These are phyloP conservation scores for Houttuynia cordata DNA, from an alignment of 164 flowering plant genomes.

Conservation along the genomic window DNA sequence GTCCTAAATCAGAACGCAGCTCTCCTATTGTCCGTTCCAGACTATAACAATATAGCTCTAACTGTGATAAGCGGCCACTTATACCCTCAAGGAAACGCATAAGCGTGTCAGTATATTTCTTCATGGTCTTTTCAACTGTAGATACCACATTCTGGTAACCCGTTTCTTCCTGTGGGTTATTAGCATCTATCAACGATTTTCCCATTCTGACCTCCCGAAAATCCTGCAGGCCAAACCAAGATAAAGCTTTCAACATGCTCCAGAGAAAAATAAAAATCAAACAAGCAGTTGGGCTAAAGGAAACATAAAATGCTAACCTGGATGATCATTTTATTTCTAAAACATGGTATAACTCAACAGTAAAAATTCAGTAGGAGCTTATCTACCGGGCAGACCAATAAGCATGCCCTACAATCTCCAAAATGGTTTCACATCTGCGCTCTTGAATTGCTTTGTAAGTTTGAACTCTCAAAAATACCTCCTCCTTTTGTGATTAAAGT, in stretches of 20 bases:
- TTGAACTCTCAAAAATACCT: no score
- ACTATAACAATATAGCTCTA: slow-evolving; percentile 84
- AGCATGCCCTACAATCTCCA: no score
- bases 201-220: slow-evolving; percentile 57
- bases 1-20: slow-evolving; percentile 68
- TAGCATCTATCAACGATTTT: slow-evolving; percentile 36
- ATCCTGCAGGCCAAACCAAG: slow-evolving; percentile 36
- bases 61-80: slow-evolving; percentile 78
- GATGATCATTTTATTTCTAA: no score
- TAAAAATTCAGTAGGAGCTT: no score
- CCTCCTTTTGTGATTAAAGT: no score
- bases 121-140: slow-evolving; percentile 74
- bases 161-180: slow-evolving; percentile 61
- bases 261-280: no score
- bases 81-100: slow-evolving; percentile 92
- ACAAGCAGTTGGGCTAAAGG: no score
- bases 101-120: slow-evolving; percentile 69
- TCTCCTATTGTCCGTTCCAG: slow-evolving; percentile 85
- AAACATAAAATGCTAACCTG: no score
- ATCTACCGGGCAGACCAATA: no score
- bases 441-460: no score
- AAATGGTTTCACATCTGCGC: no score
- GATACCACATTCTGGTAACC: slow-evolving; percentile 41
- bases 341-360: no score
- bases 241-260: background rate